These are phyloP conservation scores for Colletotrichum neosansevieriae DNA, from an alignment of 2,329 filamentous ascomycete genomes.

Conservation along the genomic window DNA sequence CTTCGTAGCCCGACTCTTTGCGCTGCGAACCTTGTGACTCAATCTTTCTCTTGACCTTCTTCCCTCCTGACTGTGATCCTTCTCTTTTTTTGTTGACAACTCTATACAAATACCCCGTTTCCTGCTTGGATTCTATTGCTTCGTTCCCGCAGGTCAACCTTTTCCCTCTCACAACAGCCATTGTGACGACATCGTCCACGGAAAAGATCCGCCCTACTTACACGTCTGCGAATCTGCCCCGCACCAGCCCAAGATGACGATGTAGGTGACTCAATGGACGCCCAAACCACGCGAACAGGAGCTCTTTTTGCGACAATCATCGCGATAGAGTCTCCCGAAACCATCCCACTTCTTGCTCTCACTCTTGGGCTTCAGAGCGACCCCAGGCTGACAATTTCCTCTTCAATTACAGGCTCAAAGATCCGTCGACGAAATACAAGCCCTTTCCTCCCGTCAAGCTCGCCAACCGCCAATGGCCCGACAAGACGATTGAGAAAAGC, in stretches of 20 bases:
- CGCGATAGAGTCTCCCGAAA: no score
- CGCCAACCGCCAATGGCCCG: conserved; percentile 84
- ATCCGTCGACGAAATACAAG: conserved; percentile 43
- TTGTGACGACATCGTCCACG: conserved; percentile 13
- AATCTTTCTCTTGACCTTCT: conserved; percentile 16
- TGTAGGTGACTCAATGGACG: conserved; percentile 34
- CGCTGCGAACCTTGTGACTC: conserved; percentile 33
- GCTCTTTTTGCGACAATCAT: no score
- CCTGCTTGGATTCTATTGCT: not conserved
- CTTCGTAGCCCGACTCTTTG: conserved; percentile 23
- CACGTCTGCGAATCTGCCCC: conserved; percentile 21
- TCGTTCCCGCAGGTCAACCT: not conserved
- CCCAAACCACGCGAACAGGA: not conserved
- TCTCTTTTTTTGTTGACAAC: conserved; percentile 6
- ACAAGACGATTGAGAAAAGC: conserved; percentile 82
- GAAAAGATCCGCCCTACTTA: conserved; percentile 25
- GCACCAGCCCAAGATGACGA: conserved; percentile 40
- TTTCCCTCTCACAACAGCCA: not conserved
- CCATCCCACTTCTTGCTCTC: no score
- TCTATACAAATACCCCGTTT: conserved; percentile 22
- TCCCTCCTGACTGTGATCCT: not conserved
- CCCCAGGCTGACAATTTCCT: not conserved
- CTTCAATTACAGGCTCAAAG: conserved; percentile 33
- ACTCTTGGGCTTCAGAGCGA: no score
- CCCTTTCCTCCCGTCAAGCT: conserved; percentile 49